Conservation (phyloP, 345 rosid species). For the Crucihimalaya himalaica region DNA sequence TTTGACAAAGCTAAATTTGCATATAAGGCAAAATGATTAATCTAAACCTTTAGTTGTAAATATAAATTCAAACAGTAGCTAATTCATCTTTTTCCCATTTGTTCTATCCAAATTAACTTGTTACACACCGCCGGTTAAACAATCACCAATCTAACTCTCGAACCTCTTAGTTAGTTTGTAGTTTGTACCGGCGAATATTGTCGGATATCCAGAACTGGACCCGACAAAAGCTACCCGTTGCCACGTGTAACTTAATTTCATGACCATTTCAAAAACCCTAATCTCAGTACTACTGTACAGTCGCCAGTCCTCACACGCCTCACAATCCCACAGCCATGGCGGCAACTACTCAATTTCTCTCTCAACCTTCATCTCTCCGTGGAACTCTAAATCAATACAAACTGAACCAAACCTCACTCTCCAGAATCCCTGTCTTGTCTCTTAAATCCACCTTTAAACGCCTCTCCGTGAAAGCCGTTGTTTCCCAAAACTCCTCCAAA, state of each 20-base stretch:
- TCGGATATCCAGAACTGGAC: not conserved
- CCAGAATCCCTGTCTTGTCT: slow-evolving; percentile 45
- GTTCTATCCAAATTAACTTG: not conserved
- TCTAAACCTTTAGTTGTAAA: not conserved
- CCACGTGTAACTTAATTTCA: slow-evolving; percentile 23
- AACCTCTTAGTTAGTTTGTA: too few relatives aligned
- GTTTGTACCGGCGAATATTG: not conserved
- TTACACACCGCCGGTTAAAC: not conserved
- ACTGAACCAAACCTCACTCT: slow-evolving; percentile 44
- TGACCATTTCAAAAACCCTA: slow-evolving; percentile 28
- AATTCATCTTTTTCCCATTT: too few relatives aligned
- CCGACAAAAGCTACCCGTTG: not conserved
- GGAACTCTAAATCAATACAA: slow-evolving; percentile 42
- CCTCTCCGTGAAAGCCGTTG: slow-evolving; percentile 55
- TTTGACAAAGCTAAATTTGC: too few relatives aligned
- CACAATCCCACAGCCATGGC: slow-evolving; percentile 28
- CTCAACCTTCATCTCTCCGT: slow-evolving; percentile 44
- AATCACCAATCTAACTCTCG: too few relatives aligned
- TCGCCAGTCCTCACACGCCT: slow-evolving; percentile 1
- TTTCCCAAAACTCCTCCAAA: slow-evolving; percentile 54
- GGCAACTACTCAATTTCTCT: slow-evolving; percentile 35
- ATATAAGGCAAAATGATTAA: not conserved
- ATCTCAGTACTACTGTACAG: slow-evolving; percentile 17
- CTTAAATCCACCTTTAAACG: slow-evolving; percentile 39
- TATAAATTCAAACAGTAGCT: not conserved